Conservation (phyloP, 768 basidiomycete genomes). For the Bullera alba region DNA sequence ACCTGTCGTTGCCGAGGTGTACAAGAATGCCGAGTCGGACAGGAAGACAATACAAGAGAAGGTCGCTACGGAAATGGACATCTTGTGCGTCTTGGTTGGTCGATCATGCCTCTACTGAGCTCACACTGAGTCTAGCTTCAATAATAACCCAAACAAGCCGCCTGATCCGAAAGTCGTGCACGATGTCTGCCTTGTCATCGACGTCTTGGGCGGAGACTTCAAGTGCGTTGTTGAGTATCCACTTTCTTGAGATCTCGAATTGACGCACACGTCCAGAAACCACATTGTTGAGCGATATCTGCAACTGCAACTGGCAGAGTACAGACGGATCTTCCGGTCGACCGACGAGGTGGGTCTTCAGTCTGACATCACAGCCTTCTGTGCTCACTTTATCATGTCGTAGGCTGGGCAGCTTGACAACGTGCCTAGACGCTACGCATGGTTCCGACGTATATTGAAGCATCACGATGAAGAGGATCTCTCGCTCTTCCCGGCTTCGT, state of each 20-base stretch:
- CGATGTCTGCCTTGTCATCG: conserved; percentile 81
- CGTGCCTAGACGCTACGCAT: conserved; percentile 81
- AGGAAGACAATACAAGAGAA: conserved; percentile 74
- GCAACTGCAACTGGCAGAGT: conserved; percentile 84
- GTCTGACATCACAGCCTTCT: background rate
- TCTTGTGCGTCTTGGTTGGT: conserved; percentile 59
- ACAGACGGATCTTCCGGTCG: conserved; percentile 86
- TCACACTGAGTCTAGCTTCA: conserved; percentile 53
- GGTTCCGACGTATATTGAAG: conserved; percentile 80
- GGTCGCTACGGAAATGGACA: conserved; percentile 84
- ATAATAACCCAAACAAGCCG: conserved; percentile 63
- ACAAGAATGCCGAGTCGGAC: conserved; percentile 69
- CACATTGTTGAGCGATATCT: conserved; percentile 84
- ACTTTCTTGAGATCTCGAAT: background rate
- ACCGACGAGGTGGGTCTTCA: conserved; percentile 62
- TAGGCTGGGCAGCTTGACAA: conserved; percentile 88
- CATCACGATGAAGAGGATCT: conserved; percentile 83
- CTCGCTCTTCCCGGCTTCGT: conserved; percentile 71
- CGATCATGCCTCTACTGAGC: background rate
- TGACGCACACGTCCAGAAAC: conserved; percentile 39
- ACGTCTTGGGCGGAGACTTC: conserved; percentile 79
- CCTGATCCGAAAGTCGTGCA: conserved; percentile 61
- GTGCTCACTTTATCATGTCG: background rate
- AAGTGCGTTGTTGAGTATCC: conserved; percentile 49
- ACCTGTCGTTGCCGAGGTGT: conserved; percentile 66